phyloP scores from a whole-genome alignment of 257 asterid species.

The Penstemon newberryi region DNA sequence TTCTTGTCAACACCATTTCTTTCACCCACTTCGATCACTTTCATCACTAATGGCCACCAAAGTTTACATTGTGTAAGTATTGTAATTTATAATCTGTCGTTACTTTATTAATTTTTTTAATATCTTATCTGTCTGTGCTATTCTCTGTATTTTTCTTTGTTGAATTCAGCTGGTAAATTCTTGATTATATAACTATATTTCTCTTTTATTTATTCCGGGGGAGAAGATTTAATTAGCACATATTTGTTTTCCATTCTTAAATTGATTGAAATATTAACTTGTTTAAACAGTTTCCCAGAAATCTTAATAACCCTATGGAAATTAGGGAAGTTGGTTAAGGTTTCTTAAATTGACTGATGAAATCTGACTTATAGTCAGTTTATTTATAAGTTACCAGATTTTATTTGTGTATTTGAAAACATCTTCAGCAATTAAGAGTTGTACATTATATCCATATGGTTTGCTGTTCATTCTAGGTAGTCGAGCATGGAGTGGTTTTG shows the following conservation, averaged over 20 bases:
- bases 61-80: slow-evolving; percentile 68
- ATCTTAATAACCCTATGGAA: slow-evolving; percentile 8
- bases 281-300: not conserved
- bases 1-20: slow-evolving; percentile 12
- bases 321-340: not conserved
- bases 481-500: too few species aligned
- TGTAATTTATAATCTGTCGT: not conserved
- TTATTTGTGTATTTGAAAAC: not conserved
- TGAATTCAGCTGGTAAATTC: not conserved
- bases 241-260: not conserved
- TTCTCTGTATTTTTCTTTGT: not conserved
- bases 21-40: not conserved
- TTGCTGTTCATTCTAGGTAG: not conserved
- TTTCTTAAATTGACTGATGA: slow-evolving; percentile 14
- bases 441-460: not conserved
- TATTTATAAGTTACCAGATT: not conserved
- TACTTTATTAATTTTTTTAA: not conserved
- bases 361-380: not conserved
- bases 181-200: slow-evolving; percentile 1
- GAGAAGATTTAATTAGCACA: slow-evolving; percentile 1
- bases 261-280: not conserved
- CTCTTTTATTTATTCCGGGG: slow-evolving; percentile 3
- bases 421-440: not conserved
- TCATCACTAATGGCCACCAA: slow-evolving; percentile 57
- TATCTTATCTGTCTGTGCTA: not conserved